Percentiles rank a stretch among this genome's conserved stretches.
phyloP scores from a whole-genome alignment of 352 stramenopile species.

The Globisporangium polare region DNA sequence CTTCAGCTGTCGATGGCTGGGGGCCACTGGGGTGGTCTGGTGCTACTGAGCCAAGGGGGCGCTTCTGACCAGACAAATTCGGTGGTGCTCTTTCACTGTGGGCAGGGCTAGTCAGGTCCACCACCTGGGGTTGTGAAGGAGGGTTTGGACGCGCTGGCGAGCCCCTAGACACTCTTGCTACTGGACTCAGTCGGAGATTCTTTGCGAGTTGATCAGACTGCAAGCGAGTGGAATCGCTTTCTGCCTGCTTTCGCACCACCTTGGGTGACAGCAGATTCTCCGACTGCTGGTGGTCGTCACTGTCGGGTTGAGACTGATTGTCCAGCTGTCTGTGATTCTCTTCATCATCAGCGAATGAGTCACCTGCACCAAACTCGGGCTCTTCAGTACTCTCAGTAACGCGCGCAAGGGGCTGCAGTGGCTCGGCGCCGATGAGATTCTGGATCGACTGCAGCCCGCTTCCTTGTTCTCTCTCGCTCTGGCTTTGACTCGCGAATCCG shows the following conservation, averaged over 20 bases:
- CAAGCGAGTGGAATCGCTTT: neutral
- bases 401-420: neutral
- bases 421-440: neutral
- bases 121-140: neutral
- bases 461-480: neutral
- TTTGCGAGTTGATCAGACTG: neutral
- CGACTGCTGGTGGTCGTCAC: neutral
- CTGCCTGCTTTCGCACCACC: neutral
- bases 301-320: neutral
- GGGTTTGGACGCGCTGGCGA: neutral
- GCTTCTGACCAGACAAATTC: constrained; percentile 1
- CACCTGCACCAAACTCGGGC: neutral
- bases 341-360: neutral
- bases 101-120: neutral
- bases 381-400: neutral
- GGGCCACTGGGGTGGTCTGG: neutral
- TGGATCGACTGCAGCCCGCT: neutral
- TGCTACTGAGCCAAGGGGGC: neutral
- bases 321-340: neutral
- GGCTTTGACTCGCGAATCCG: constrained; percentile 3
- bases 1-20: neutral
- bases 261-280: constrained; percentile 4
- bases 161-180: neutral
- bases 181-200: neutral
- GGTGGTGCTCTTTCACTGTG: neutral